Conservation (phyloP, 2,329 filamentous ascomycete genomes). For the Didymella segeticola region DNA sequence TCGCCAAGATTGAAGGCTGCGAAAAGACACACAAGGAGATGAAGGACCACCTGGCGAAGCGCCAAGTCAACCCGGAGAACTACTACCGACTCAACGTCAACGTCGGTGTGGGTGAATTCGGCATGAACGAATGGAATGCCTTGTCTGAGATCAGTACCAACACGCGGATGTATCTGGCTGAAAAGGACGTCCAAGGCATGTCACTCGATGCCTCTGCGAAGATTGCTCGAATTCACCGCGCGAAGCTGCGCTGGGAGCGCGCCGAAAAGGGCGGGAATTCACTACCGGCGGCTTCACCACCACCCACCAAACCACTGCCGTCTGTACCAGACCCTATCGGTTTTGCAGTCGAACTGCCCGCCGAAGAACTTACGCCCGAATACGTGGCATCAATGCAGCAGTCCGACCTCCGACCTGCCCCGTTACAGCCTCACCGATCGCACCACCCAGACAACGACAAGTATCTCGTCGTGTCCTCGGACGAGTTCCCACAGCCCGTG, state of each 20-base stretch:
- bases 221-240: slow-evolving; percentile 81
- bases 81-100: slow-evolving; percentile 98
- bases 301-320: slow-evolving; percentile 45
- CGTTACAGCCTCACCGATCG: slow-evolving; percentile 30
- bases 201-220: slow-evolving; percentile 79
- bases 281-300: slow-evolving; percentile 25
- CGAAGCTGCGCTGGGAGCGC: slow-evolving; percentile 71
- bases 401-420: slow-evolving; percentile 47
- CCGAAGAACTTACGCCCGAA: slow-evolving; percentile 57
- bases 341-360: slow-evolving; percentile 65
- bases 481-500: slow-evolving; percentile 64
- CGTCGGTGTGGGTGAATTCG: slow-evolving; percentile 93
- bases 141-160: slow-evolving; percentile 94
- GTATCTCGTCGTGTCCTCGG: slow-evolving; percentile 62
- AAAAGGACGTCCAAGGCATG: slow-evolving; percentile 76
- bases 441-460: slow-evolving; percentile 54
- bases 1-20: slow-evolving; percentile 93
- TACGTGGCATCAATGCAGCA: slow-evolving; percentile 36
- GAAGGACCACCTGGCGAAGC: slow-evolving; percentile 78
- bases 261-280: slow-evolving; percentile 45
- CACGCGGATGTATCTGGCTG: slow-evolving; percentile 82
- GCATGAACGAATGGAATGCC: slow-evolving; percentile 97
- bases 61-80: slow-evolving; percentile 83
- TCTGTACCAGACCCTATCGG: slow-evolving; percentile 51
- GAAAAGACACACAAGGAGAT: slow-evolving; percentile 89